phyloP scores from a whole-genome alignment of 805 yeast genomes.

The Dipodascus albidus region DNA sequence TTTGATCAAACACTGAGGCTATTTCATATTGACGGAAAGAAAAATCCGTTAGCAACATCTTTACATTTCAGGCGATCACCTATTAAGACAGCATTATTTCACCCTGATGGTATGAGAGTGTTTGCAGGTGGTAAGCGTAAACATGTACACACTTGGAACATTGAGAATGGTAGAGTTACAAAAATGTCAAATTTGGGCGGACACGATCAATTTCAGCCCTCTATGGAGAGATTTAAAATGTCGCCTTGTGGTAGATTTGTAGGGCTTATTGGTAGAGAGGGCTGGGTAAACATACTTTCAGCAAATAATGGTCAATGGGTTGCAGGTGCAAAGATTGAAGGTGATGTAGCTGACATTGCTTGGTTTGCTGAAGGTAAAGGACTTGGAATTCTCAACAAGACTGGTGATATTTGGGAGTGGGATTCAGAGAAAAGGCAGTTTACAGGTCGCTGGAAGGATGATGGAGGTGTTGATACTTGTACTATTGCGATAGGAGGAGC shows the following conservation, averaged over 20 bases:
- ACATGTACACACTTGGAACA: constrained; percentile 87
- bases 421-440: constrained; percentile 40
- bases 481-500: constrained; percentile 50
- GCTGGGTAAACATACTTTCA: constrained; percentile 79
- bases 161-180: constrained; percentile 61
- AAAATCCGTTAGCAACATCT: constrained; percentile 71
- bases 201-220: constrained; percentile 71
- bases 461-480: constrained; percentile 77
- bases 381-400: constrained; percentile 52
- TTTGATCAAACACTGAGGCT: constrained; percentile 80
- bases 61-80: constrained; percentile 72
- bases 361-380: constrained; percentile 40
- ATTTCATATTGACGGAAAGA: constrained; percentile 82
- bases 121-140: constrained; percentile 87
- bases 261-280: constrained; percentile 73
- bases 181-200: constrained; percentile 87
- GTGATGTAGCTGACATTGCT: constrained; percentile 70
- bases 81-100: constrained; percentile 62
- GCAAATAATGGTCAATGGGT: constrained; percentile 79
- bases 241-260: constrained; percentile 64
- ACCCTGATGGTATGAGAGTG: constrained; percentile 40
- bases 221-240: constrained; percentile 76
- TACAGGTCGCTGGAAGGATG: constrained; percentile 68
- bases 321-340: constrained; percentile 81
- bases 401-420: constrained; percentile 90